phyloP scores from a whole-genome alignment of 164 flowering plant genomes.

The Nymphaea colorata region DNA sequence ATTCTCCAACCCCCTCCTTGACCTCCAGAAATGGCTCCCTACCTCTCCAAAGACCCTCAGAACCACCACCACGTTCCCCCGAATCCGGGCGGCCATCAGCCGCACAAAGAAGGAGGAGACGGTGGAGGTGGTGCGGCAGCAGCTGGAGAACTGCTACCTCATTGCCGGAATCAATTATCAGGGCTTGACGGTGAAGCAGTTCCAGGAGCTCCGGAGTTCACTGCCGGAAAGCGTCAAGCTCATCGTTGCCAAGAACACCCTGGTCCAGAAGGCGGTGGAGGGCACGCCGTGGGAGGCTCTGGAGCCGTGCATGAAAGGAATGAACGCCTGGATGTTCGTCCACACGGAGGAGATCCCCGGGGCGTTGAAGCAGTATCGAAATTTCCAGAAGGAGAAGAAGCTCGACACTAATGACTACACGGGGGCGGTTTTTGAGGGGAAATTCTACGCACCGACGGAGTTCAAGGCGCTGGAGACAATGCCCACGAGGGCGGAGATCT shows the following conservation, averaged over 20 bases:
- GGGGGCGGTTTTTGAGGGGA: constrained; percentile 92
- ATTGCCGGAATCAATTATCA: constrained; percentile 79
- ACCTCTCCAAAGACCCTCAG: constrained; percentile 2
- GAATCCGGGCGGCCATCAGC: constrained; percentile 58
- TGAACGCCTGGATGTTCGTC: constrained; percentile 90
- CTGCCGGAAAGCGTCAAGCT: constrained; percentile 60
- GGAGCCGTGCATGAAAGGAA: constrained; percentile 88
- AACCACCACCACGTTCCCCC: constrained; percentile 1
- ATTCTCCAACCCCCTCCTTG: constrained; percentile 22
- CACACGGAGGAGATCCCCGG: constrained; percentile 80
- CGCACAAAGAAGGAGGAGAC: constrained; percentile 83
- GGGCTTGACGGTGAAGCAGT: constrained; percentile 79
- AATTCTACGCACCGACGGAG: constrained; percentile 63
- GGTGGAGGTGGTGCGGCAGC: constrained; percentile 48
- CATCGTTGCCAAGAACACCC: constrained; percentile 78
- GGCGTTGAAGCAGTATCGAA: constrained; percentile 72
- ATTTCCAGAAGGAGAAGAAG: constrained; percentile 76
- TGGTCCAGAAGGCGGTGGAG: constrained; percentile 75
- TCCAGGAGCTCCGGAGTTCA: constrained; percentile 53
- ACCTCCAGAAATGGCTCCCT: constrained; percentile 7
- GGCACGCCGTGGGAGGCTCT: constrained; percentile 82
- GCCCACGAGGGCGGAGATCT: constrained; percentile 86
- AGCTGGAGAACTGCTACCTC: constrained; percentile 72
- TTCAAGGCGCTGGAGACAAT: constrained; percentile 64
- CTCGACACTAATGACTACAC: constrained; percentile 71